Evolutionary conservation across 2,329 filamentous ascomycete genomes (phyloP), one percentile per base, ranked within the genome.

Genomic region (Chaetothyriales sp.): DNA sequence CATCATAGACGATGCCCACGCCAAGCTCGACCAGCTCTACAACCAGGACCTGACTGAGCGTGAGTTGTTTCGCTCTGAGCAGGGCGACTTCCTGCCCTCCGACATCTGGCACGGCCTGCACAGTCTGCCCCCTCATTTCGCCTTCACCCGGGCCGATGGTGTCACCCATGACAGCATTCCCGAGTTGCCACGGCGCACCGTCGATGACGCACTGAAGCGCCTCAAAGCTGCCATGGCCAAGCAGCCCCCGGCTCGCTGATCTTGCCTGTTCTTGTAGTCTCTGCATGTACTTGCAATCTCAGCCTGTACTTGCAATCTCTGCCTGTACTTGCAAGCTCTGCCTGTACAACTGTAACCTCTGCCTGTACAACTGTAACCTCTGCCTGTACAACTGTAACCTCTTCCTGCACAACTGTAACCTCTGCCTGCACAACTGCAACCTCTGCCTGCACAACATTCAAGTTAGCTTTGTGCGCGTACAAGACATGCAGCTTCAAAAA

Each of bases 101-200:
- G 89, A 95, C 65, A 79, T 95, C 19, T 95, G 89, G 88, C 82
- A 82, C 0, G 85, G 83, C 1, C 77, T 92, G 66, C 78, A 65
- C 47, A 62, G 66, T 53, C 60, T 64, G 46, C 69, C 70, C 5
- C 56, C 62, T 18, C 57, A 62, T n/a, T 70, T 61, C 54, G 61
- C 62, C 29, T 59, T 70, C 61, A 44, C 63, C 77, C 56, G 75
- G 71, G n/a, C 76, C 73, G 22, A 77, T 77, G 58, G 73, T 20
- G 60, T 60, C 29, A 59, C 61, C 15, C 65, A 62, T 8, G 69
- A 70, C 48, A 61, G 67, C 46, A 68, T 73, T 19, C 71, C 71
- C 2, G 64, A 68, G 25, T 52, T 74, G 19, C 69, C 70, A 1
- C 67, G 67, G 49, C 61, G 66, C 37, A 61, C 69, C 7, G 61